Evolutionary conservation across 257 asterid genomes (phyloP).

Genomic region (Solanum virginianum): DNA sequence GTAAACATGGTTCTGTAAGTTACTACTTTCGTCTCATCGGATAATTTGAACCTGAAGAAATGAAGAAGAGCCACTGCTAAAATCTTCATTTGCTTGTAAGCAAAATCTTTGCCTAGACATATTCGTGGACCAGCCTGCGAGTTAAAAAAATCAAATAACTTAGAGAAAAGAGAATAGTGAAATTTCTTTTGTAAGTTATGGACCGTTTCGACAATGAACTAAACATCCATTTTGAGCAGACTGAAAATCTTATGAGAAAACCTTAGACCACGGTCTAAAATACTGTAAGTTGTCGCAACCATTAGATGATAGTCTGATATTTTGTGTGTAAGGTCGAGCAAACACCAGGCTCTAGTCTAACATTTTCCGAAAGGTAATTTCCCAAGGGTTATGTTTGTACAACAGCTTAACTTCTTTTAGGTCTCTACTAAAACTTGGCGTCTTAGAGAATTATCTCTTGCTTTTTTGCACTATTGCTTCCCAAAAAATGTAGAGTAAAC

Average conservation of each 20-base stretch:
- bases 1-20: conserved; percentile 62
- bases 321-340: neutral
- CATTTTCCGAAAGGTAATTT: neutral
- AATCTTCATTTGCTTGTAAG: conserved; percentile 69
- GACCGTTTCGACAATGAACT: neutral
- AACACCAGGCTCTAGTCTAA: neutral
- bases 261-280: neutral
- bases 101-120: conserved; percentile 55
- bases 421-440: neutral
- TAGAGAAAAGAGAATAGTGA: neutral
- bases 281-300: neutral
- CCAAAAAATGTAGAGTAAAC: neutral
- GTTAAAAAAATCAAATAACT: neutral
- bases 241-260: neutral
- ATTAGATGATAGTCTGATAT: neutral
- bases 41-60: conserved; percentile 39
- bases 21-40: conserved; percentile 24
- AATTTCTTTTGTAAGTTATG: neutral
- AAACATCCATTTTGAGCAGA: neutral
- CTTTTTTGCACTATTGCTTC: neutral
- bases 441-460: neutral
- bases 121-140: conserved; percentile 63
- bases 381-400: neutral
- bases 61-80: conserved; percentile 36
- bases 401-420: neutral